A percentile compares a stretch with the other conserved stretches of the same genome.
Evolutionary conservation across 257 asterid genomes (phyloP).

Genomic region (Capsicum rhomboideum): DNA sequence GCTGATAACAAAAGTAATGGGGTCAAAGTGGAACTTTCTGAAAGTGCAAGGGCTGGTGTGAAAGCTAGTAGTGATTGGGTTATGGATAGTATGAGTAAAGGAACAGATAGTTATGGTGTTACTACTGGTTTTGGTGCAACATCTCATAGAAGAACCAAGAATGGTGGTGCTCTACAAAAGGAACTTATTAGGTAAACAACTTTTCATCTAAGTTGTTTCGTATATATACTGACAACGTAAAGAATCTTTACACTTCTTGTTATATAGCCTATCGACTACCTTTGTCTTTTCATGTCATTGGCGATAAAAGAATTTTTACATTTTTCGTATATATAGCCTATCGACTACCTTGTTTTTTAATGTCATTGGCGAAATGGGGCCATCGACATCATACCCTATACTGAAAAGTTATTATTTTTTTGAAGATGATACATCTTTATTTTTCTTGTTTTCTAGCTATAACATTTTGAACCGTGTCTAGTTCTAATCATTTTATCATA

Average conservation of each 20-base stretch:
- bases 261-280: too few species aligned
- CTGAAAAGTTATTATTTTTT: background rate
- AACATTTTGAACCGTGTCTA: too few species aligned
- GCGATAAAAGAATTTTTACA: too few species aligned
- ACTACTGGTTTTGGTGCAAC: slow-evolving; percentile 92
- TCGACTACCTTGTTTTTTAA: background rate
- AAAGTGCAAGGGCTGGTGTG: slow-evolving; percentile 67
- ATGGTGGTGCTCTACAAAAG: slow-evolving; percentile 86
- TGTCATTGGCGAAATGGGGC: background rate
- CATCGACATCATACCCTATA: background rate
- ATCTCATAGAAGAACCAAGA: slow-evolving; percentile 78
- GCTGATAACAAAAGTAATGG: slow-evolving; percentile 23
- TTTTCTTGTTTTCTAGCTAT: too few species aligned
- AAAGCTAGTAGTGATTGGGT: slow-evolving; percentile 97
- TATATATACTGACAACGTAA: too few species aligned
- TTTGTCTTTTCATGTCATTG: too few species aligned
- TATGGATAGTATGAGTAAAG: slow-evolving; percentile 78
- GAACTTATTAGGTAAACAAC: slow-evolving; percentile 68
- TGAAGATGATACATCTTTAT: too few species aligned
- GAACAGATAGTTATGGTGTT: slow-evolving; percentile 86
- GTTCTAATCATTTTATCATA: too few species aligned
- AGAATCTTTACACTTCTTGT: too few species aligned
- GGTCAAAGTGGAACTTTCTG: slow-evolving; percentile 73
- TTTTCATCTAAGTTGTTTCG: too few species aligned
- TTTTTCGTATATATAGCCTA: too few species aligned